Conservation (phyloP, 1,284 basidiomycete genomes). For the Moesziomyces sp. region DNA sequence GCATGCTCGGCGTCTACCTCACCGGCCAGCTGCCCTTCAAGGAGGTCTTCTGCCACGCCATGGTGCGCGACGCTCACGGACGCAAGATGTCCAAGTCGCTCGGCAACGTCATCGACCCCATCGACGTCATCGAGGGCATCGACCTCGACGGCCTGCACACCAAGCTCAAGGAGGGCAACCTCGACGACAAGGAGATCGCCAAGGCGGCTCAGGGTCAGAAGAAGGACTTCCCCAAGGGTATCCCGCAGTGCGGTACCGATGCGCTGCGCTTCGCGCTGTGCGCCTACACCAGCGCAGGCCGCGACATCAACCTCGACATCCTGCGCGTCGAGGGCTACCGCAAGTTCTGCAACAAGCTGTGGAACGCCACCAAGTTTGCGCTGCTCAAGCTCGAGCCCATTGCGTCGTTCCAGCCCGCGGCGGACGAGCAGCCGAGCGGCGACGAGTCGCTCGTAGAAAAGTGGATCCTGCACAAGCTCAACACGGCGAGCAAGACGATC, state of each 20-base stretch:
- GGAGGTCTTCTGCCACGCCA: constrained; percentile 98
- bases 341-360: constrained; percentile 99
- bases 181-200: constrained; percentile 90
- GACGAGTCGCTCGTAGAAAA: constrained; percentile 90
- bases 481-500: constrained; percentile 80
- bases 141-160: constrained; percentile 84
- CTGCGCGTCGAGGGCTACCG: constrained; percentile 97
- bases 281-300: constrained; percentile 83
- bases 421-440: constrained; percentile 77
- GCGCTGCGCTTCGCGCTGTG: constrained; percentile 94
- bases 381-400: constrained; percentile 65
- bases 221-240: constrained; percentile 99
- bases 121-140: constrained; percentile 93
- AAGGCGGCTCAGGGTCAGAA: constrained; percentile 96
- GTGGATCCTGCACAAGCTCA: constrained; percentile 96
- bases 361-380: constrained; percentile 98
- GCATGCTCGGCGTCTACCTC: constrained; percentile 88
- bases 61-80: constrained; percentile 98
- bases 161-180: constrained; percentile 88
- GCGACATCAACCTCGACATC: constrained; percentile 77
- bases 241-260: constrained; percentile 98
- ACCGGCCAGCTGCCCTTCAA: constrained; percentile 93
- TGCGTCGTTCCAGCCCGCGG: constrained; percentile 57
- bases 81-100: constrained; percentile 99
- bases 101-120: constrained; percentile 97